Evolutionary conservation across 257 asterid species (phyloP).

Genomic region (Solanum infundibuliforme): DNA sequence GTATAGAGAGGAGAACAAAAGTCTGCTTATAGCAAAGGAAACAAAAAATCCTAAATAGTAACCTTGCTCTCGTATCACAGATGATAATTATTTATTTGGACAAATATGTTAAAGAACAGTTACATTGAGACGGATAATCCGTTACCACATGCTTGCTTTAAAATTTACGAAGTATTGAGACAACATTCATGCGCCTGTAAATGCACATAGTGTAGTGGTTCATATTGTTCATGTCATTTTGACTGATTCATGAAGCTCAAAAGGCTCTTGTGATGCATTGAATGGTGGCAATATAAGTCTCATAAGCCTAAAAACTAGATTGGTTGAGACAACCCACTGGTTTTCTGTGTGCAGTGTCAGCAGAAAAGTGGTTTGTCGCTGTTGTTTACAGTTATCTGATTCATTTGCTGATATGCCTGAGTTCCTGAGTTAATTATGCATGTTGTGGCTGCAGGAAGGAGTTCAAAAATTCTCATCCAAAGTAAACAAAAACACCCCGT

Average conservation of each 20-base stretch:
- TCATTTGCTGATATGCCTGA: not conserved
- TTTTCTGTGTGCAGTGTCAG: not conserved
- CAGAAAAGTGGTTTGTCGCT: not conserved
- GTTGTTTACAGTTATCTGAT: not conserved
- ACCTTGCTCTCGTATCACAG: not conserved
- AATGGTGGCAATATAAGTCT: not conserved
- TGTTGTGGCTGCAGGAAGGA: slow-evolving; percentile 35
- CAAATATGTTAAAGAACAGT: not conserved
- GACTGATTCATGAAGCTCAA: not conserved
- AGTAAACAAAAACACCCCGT: slow-evolving; percentile 28
- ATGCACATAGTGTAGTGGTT: not conserved
- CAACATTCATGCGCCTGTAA: not conserved
- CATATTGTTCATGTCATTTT: not conserved
- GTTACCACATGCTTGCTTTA: not conserved
- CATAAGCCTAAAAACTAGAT: not conserved
- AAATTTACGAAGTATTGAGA: not conserved
- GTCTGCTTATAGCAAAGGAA: not conserved
- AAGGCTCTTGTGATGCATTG: not conserved
- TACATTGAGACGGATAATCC: not conserved
- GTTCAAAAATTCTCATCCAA: slow-evolving; percentile 16
- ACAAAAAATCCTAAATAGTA: not conserved
- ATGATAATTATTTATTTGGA: not conserved
- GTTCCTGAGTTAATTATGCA: not conserved
- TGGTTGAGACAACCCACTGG: not conserved
- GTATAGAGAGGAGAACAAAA: not conserved